These are phyloP conservation scores for Trichoderma endophyticum DNA, from an alignment of 2,329 filamentous ascomycete genomes.

Conservation along the genomic window DNA sequence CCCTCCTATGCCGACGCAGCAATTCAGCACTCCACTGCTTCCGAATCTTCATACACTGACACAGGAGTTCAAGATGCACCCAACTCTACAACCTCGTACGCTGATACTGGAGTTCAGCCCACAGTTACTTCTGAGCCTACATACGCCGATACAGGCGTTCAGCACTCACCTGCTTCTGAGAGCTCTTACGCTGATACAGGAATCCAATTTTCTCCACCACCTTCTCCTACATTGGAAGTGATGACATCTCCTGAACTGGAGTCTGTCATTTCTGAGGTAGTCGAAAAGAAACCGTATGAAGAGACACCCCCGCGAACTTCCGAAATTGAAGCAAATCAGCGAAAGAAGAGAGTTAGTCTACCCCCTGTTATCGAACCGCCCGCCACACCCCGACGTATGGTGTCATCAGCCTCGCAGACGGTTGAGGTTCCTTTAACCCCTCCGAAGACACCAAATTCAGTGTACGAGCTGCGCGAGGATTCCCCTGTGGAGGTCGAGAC, in stretches of 20 bases:
- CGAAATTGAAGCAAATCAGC: constrained; percentile 71
- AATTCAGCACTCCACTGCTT: constrained; percentile 20
- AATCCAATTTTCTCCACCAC: constrained; percentile 78
- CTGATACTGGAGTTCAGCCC: constrained; percentile 75
- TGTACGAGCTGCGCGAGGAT: constrained; percentile 40
- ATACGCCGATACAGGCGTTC: constrained; percentile 73
- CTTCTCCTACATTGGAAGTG: constrained; percentile 59
- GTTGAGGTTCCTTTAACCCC: constrained; percentile 50
- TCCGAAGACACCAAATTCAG: constrained; percentile 60
- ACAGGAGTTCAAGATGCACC: constrained; percentile 67
- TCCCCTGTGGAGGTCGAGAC: constrained; percentile 35
- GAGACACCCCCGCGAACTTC: constrained; percentile 43
- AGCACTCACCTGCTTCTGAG: constrained; percentile 62
- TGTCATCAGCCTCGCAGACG: constrained; percentile 44
- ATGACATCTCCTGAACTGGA: constrained; percentile 43
- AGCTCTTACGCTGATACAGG: constrained; percentile 66
- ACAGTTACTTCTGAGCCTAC: constrained; percentile 66
- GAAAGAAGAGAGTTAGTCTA: constrained; percentile 61
- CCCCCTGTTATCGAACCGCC: constrained; percentile 49
- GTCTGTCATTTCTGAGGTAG: constrained; percentile 28
- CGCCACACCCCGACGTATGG: constrained; percentile 48
- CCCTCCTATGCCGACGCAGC: background rate
- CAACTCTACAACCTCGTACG: constrained; percentile 52
- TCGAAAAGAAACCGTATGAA: constrained; percentile 40
- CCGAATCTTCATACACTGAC: constrained; percentile 62